Evolutionary conservation across 2,329 filamentous ascomycete genomes (phyloP).

Genomic region (Dothideomycetidae sp.): DNA sequence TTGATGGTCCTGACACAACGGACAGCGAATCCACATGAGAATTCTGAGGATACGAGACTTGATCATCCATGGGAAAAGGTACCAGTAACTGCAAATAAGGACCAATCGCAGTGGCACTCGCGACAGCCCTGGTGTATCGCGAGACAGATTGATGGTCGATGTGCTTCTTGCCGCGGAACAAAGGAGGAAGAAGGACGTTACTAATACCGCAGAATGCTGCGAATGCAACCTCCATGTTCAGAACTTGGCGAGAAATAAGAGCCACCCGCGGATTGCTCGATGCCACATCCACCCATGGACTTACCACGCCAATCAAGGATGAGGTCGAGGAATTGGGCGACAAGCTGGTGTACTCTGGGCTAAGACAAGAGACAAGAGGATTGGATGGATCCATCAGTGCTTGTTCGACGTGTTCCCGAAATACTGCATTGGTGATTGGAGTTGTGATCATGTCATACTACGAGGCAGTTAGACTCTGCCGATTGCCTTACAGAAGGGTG

Average conservation of each 20-base stretch:
- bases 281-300: slow-evolving; percentile 82
- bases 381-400: slow-evolving; percentile 41
- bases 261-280: slow-evolving; percentile 71
- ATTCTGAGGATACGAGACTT: background rate
- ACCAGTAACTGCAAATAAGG: slow-evolving; percentile 68
- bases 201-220: slow-evolving; percentile 87
- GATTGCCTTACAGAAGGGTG: slow-evolving; percentile 5
- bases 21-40: background rate
- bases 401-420: slow-evolving; percentile 52
- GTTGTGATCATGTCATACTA: slow-evolving; percentile 70
- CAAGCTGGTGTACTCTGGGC: slow-evolving; percentile 63
- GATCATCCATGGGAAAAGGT: slow-evolving; percentile 53
- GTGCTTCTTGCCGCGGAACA: slow-evolving; percentile 30
- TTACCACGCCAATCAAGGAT: slow-evolving; percentile 65
- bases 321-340: slow-evolving; percentile 54
- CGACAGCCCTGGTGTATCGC: slow-evolving; percentile 63
- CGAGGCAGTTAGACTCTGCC: slow-evolving; percentile 1
- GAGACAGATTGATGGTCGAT: slow-evolving; percentile 33
- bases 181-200: slow-evolving; percentile 57
- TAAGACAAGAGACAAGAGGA: slow-evolving; percentile 47
- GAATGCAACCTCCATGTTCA: slow-evolving; percentile 85
- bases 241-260: slow-evolving; percentile 73
- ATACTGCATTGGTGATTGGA: slow-evolving; percentile 61
- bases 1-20: too few relatives aligned
- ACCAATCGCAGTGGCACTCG: slow-evolving; percentile 62